Evolutionary conservation across 345 rosid genomes (phyloP).

Genomic region (Salix caprea): DNA sequence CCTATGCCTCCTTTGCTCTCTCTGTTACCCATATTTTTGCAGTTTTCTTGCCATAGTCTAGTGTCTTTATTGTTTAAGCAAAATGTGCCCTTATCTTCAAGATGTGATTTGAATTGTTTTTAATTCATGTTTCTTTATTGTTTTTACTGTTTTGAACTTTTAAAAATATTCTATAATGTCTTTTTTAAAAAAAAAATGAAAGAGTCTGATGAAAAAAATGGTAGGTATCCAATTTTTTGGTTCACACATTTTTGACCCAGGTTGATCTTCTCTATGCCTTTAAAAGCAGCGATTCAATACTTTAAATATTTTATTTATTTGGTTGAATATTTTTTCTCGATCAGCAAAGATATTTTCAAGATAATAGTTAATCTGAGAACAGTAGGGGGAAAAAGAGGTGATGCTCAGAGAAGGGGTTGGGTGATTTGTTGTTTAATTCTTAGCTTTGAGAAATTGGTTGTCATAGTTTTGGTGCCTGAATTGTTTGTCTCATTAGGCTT

Average conservation of each 20-base stretch:
- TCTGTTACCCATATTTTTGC: neutral
- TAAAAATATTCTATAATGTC: neutral
- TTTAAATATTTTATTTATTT: too few species aligned
- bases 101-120: neutral
- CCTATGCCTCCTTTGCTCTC: neutral
- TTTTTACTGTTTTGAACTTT: neutral
- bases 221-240: neutral
- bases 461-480: neutral
- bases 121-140: neutral
- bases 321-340: neutral
- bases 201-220: neutral
- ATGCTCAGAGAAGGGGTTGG: neutral
- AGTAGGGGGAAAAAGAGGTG: neutral
- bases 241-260: neutral
- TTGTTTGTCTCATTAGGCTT: neutral
- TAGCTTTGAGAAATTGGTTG: neutral
- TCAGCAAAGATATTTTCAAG: neutral
- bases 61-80: neutral
- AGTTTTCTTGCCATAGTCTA: neutral
- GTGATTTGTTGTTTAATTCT: neutral
- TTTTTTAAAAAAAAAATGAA: neutral
- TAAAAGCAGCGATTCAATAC: neutral
- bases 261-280: neutral
- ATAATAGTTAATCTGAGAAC: neutral
- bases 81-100: neutral